A percentile compares a stretch with the other conserved stretches of the same genome.
These are phyloP conservation scores for Melaleuca alternifolia DNA, from an alignment of 345 rosid species.

Conservation along the genomic window DNA sequence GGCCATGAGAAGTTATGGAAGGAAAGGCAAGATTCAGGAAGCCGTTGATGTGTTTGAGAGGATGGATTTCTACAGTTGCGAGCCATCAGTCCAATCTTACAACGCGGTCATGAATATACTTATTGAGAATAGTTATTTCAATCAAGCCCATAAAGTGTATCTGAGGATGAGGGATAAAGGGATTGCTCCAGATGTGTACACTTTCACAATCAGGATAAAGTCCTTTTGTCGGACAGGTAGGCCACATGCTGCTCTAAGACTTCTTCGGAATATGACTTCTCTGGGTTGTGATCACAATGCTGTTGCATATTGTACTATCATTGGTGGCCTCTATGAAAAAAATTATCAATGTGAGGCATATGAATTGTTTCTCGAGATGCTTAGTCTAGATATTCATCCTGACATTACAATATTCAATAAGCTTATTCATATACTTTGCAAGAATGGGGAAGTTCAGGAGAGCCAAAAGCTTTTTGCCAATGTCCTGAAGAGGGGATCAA, in stretches of 20 bases:
- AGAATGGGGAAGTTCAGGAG: conserved; percentile 61
- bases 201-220: conserved; percentile 80
- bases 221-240: conserved; percentile 72
- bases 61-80: conserved; percentile 77
- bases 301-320: conserved; percentile 68
- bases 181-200: conserved; percentile 63
- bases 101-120: conserved; percentile 79
- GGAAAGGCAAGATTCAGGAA: conserved; percentile 71
- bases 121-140: conserved; percentile 53
- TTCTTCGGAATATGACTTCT: conserved; percentile 61
- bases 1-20: conserved; percentile 64
- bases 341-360: conserved; percentile 37
- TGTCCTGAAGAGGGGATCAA: conserved; percentile 60
- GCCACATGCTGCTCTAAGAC: conserved; percentile 78
- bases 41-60: conserved; percentile 86
- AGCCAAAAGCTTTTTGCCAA: conserved; percentile 63
- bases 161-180: conserved; percentile 71
- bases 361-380: conserved; percentile 77
- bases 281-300: conserved; percentile 71
- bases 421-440: conserved; percentile 73
- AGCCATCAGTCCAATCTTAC: conserved; percentile 57
- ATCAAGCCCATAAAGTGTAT: conserved; percentile 81
- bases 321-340: conserved; percentile 66
- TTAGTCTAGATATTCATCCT: conserved; percentile 41
- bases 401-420: conserved; percentile 54